A percentile compares a stretch with the other conserved stretches of the same genome.
These are phyloP conservation scores for Malbranchea zuffiana DNA, from an alignment of 2,329 filamentous ascomycete genomes.

Conservation along the genomic window DNA sequence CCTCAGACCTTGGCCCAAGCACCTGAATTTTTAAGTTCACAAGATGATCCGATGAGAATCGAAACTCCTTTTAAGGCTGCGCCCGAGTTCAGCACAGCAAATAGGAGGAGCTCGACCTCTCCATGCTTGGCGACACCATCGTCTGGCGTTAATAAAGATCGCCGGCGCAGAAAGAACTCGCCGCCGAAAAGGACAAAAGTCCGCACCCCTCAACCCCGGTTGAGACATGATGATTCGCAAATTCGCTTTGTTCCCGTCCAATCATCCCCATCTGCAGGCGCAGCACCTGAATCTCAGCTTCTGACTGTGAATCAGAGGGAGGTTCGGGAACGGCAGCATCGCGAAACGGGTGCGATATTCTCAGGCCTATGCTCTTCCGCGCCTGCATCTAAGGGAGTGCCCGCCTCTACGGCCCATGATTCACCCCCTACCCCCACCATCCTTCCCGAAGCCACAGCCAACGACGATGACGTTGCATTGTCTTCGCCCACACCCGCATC, in stretches of 20 bases:
- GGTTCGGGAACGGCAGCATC: slow-evolving; percentile 58
- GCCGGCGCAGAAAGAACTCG: slow-evolving; percentile 4
- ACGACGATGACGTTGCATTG: slow-evolving; percentile 38
- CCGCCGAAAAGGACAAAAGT: slow-evolving; percentile 12
- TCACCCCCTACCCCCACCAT: slow-evolving; percentile 34
- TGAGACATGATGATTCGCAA: slow-evolving; percentile 73
- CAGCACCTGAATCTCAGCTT: slow-evolving; percentile 52
- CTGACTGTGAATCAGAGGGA: slow-evolving; percentile 73
- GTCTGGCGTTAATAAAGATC: background rate
- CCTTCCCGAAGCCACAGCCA: slow-evolving; percentile 25
- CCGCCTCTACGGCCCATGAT: slow-evolving; percentile 24
- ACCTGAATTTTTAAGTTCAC: slow-evolving; percentile 38
- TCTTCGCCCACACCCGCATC: slow-evolving; percentile 44
- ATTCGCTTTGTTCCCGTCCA: slow-evolving; percentile 63
- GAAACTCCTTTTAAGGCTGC: slow-evolving; percentile 2
- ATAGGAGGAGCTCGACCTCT: slow-evolving; percentile 3
- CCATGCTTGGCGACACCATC: slow-evolving; percentile 3
- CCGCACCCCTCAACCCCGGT: slow-evolving; percentile 41
- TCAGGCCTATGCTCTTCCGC: slow-evolving; percentile 48
- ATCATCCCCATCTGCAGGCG: slow-evolving; percentile 44
- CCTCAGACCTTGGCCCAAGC: slow-evolving; percentile 12
- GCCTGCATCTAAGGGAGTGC: slow-evolving; percentile 16
- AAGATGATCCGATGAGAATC: slow-evolving; percentile 32
- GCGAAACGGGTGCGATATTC: slow-evolving; percentile 55
- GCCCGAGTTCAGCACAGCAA: slow-evolving; percentile 1